Base-by-base conservation (phyloP, 139 green algal genomes). In the Chlamydomonas schloesseri region DNA sequence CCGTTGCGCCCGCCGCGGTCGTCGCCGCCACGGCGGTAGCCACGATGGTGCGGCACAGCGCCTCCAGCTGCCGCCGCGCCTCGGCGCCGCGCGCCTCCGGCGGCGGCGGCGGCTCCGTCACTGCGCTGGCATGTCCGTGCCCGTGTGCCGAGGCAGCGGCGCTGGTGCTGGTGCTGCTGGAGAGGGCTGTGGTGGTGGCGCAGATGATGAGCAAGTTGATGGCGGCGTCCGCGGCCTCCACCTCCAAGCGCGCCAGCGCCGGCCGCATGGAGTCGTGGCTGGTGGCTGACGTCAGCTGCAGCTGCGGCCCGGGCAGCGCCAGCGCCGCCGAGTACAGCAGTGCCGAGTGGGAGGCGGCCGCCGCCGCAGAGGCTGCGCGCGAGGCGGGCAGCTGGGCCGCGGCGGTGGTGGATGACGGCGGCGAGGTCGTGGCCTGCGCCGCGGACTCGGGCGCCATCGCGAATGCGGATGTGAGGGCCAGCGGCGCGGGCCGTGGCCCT, bases 391-490 rank as follows among this genome's bases (percentile, higher is more conserved):
- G 13, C 6, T 8, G 72, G 28, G 28, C 5, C 4, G 72, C n/a
- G 20, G n/a, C 73, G 73, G 73, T 17, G 73, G 73, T 2, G 50
- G 72, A 8, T 0, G 15, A 53, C n/a, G 73, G 33, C n/a, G 65
- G 36, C 28, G 31, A 33, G 24, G 53, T 5, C 3, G 47, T 50
- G 13, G 80, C 68, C 31, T 13, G 75, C 31, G 89, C 78, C 0
- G 82, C 71, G 31, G 80, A 86, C 29, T 92, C 87, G 17, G 87
- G 72, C 0, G 94, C 92, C 18, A 65, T 71, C 1, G 83, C 79
- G 10, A 96, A 55, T 13, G 89, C 87, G 11, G 89, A 76, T 9
- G 86, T 58, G 23, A 97, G 81, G 6, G 87, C 85, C 5, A 47
- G 24, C 10, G 31, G 71, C 37, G 6, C 6, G 6, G 42, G 42